These are phyloP conservation scores for Inga oerstediana DNA, from an alignment of 306 rosid species.

Conservation along the genomic window DNA sequence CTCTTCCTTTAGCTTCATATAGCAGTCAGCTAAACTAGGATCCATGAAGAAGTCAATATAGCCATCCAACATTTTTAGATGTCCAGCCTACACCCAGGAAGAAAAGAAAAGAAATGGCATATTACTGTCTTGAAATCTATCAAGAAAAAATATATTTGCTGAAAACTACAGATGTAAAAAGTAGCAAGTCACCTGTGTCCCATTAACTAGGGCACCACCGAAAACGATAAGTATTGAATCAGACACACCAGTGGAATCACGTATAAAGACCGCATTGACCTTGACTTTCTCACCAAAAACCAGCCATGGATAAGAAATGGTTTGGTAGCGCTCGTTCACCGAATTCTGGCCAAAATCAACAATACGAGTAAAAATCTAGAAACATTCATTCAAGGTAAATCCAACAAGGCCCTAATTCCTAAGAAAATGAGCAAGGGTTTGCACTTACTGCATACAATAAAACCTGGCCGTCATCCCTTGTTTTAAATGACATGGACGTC, in stretches of 20 bases:
- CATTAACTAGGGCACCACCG: conserved; percentile 73
- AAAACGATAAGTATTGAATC: conserved; percentile 87
- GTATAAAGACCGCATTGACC: conserved; percentile 89
- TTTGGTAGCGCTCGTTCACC: conserved; percentile 89
- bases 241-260: conserved; percentile 95
- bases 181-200: conserved; percentile 69
- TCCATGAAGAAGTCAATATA: conserved; percentile 91
- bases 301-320: conserved; percentile 96
- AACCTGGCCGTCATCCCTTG: conserved; percentile 97
- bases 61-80: conserved; percentile 89
- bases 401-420: neutral
- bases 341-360: conserved; percentile 73
- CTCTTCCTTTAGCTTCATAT: conserved; percentile 85
- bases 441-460: conserved; percentile 81
- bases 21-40: conserved; percentile 89
- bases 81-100: conserved; percentile 63
- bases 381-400: conserved; percentile 19
- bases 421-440: conserved; percentile 4
- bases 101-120: neutral
- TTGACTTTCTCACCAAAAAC: conserved; percentile 95
- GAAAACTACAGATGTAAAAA: conserved; percentile 12
- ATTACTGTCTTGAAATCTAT: conserved; percentile 29
- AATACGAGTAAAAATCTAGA: conserved; percentile 21
- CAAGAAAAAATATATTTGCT: neutral
- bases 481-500: conserved; percentile 97